phyloP scores from a whole-genome alignment of 2,329 filamentous ascomycete genomes.

The Fusarium bulbicola region DNA sequence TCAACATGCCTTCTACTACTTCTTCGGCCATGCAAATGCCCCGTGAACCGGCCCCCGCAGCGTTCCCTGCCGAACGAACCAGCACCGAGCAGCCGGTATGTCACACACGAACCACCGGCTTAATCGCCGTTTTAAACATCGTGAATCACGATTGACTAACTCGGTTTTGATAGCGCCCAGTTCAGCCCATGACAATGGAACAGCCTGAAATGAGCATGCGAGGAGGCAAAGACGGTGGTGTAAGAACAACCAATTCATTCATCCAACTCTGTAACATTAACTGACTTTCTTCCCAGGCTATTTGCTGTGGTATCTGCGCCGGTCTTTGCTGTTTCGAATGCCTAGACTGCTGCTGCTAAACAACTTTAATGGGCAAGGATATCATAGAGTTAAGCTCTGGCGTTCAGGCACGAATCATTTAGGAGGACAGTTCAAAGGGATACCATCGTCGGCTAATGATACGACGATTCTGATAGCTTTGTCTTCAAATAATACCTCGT shows the following conservation, averaged over 20 bases:
- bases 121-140: background rate
- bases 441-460: constrained; percentile 12
- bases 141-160: background rate
- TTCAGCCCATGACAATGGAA: constrained; percentile 49
- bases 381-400: constrained; percentile 8
- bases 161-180: constrained; percentile 39
- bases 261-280: background rate
- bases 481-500: background rate
- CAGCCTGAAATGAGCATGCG: constrained; percentile 42
- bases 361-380: background rate
- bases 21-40: constrained; percentile 43
- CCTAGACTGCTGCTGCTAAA: constrained; percentile 46
- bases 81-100: constrained; percentile 50
- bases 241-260: constrained; percentile 36
- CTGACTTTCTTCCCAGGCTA: constrained; percentile 42
- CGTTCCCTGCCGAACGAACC: constrained; percentile 38
- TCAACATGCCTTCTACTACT: constrained; percentile 32
- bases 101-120: constrained; percentile 10
- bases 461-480: constrained; percentile 2
- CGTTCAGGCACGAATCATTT: constrained; percentile 37
- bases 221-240: constrained; percentile 50
- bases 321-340: constrained; percentile 53
- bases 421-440: background rate
- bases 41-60: constrained; percentile 46
- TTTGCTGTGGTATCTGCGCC: constrained; percentile 53